Conservation (phyloP, 305 asterid genomes). For the Vinca major region DNA sequence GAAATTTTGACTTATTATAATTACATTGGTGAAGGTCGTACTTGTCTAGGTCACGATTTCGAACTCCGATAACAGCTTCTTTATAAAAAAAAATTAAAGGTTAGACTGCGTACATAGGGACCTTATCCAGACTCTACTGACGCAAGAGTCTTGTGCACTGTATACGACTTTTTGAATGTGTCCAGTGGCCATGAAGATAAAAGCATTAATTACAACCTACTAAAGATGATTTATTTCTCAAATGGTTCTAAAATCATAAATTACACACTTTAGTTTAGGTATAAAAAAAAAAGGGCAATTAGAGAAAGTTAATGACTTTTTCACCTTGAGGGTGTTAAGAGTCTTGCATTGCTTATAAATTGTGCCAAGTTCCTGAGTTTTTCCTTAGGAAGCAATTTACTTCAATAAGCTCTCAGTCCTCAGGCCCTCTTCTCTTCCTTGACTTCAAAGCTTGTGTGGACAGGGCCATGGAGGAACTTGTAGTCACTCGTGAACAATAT, state of each 20-base stretch:
- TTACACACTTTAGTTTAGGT: constrained; percentile 20
- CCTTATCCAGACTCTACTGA: too few species aligned
- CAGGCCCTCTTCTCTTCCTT: constrained; percentile 8
- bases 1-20: constrained; percentile 11
- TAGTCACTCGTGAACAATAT: neutral
- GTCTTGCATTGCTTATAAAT: constrained; percentile 17
- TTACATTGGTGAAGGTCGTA: neutral
- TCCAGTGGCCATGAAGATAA: constrained; percentile 4
- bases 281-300: constrained; percentile 17
- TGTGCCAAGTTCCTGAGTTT: neutral
- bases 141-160: too few species aligned
- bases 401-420: neutral
- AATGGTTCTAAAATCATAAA: constrained; percentile 28
- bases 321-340: constrained; percentile 10
- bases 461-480: constrained; percentile 17
- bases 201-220: constrained; percentile 34
- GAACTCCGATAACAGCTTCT: too few species aligned
- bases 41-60: too few species aligned
- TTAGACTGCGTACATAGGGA: too few species aligned
- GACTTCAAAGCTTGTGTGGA: constrained; percentile 6
- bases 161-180: neutral
- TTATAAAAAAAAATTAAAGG: neutral
- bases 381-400: neutral
- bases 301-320: constrained; percentile 22
- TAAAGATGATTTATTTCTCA: constrained; percentile 27